These are phyloP conservation scores for Protostelium mycophagum DNA, from an alignment of 78 protist genomes.

Conservation along the genomic window DNA sequence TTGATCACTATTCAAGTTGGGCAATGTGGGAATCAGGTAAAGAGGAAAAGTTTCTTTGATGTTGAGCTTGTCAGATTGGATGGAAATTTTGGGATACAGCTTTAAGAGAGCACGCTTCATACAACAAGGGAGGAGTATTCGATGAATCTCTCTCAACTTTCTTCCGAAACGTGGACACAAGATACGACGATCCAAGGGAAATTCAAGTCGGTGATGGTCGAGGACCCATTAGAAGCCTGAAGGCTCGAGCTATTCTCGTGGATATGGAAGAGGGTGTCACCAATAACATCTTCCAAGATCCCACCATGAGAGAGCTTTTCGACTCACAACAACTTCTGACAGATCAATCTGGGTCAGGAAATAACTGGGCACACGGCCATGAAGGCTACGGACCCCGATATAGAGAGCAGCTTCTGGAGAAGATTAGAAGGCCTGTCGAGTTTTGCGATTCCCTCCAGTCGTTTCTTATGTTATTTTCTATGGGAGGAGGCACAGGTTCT, in stretches of 20 bases:
- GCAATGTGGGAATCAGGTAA: constrained; percentile 88
- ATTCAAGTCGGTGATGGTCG: neutral
- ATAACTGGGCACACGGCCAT: constrained; percentile 76
- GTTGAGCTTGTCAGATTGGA: constrained; percentile 19
- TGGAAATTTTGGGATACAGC: constrained; percentile 76
- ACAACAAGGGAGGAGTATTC: neutral
- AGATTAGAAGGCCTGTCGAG: constrained; percentile 31
- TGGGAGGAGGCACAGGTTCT: constrained; percentile 88
- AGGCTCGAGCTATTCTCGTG: constrained; percentile 64
- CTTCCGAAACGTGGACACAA: constrained; percentile 51
- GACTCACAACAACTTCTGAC: constrained; percentile 53
- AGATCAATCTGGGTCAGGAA: constrained; percentile 70
- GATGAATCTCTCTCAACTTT: constrained; percentile 59
- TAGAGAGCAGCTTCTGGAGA: constrained; percentile 10
- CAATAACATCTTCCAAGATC: neutral
- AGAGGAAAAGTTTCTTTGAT: neutral
- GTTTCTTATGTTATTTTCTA: constrained; percentile 59
- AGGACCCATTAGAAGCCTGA: constrained; percentile 5
- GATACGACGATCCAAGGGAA: neutral
- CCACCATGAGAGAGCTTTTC: constrained; percentile 29
- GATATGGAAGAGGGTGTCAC: constrained; percentile 91
- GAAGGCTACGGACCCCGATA: constrained; percentile 50
- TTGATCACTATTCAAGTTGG: constrained; percentile 80
- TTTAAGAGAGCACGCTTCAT: constrained; percentile 56
- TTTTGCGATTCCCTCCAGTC: constrained; percentile 70